A percentile compares a stretch with the other conserved stretches of the same genome.
Evolutionary conservation across 2,329 filamentous ascomycete species (phyloP).

Genomic region (Fusarium incarnatum): DNA sequence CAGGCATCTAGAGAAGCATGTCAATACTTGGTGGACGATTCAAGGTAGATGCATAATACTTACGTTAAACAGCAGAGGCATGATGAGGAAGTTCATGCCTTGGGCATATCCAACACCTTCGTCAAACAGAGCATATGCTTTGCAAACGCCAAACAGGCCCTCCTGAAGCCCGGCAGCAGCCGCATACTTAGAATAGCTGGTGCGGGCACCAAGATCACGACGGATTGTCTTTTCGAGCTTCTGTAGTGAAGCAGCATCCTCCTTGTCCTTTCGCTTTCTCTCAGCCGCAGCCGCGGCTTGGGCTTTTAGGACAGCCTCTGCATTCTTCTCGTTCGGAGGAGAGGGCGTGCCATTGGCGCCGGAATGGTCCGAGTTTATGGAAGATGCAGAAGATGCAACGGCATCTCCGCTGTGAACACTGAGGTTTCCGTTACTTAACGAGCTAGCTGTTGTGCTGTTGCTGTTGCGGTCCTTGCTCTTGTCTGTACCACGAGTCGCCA

Average conservation of each 20-base stretch:
- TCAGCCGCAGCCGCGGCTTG: conserved; percentile 73
- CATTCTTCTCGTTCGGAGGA: conserved; percentile 70
- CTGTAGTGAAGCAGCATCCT: conserved; percentile 77
- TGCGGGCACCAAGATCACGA: conserved; percentile 89
- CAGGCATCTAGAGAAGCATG: conserved; percentile 76
- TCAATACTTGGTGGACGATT: conserved; percentile 11
- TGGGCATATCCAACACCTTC: conserved; percentile 96
- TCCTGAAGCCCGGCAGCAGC: conserved; percentile 92
- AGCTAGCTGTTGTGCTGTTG: conserved; percentile 64
- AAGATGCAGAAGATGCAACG: conserved; percentile 82
- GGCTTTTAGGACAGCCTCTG: conserved; percentile 73
- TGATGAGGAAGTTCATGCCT: conserved; percentile 98
- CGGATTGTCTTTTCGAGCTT: conserved; percentile 94
- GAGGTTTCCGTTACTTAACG: conserved; percentile 65
- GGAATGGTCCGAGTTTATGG: conserved; percentile 82
- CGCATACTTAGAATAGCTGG: conserved; percentile 96
- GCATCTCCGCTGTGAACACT: conserved; percentile 72
- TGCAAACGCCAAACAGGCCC: conserved; percentile 93
- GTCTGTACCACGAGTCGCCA: conserved; percentile 82
- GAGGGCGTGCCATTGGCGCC: conserved; percentile 66
- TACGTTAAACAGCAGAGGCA: conserved; percentile 95
- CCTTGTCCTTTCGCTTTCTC: conserved; percentile 81
- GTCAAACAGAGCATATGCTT: conserved; percentile 96
- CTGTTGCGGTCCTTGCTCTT: conserved; percentile 76
- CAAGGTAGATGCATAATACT: conserved; percentile 48